Evolutionary conservation across 768 basidiomycete species (phyloP), one percentile per base, ranked within the genome.

Genomic region (Pleurotus djamor): DNA sequence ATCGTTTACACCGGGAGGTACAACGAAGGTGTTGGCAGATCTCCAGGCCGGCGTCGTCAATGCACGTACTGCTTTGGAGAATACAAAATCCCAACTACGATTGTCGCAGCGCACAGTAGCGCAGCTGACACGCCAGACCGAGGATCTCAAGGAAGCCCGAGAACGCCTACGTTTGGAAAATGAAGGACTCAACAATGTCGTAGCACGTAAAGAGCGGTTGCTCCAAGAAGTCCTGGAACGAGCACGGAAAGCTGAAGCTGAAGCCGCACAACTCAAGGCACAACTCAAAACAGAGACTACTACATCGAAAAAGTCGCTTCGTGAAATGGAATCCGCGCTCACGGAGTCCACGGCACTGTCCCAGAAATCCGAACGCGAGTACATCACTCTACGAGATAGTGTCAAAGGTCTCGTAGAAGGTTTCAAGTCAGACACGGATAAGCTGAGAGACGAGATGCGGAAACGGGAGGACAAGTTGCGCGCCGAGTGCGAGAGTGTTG

Each of bases 151-250:
- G 69, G 94, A 95, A 69, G 88, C 85, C 2, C 79, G 92, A 63
- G 94, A 96, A 71, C 78, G 94, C 50, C 72, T 94, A 62, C 73
- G 92, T 59, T 68, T 92, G 52, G 94, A 96, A 73, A 95, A 93
- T 65, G 94, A 95, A 68, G 89, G 89, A 2, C 71, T 95, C 64
- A 93, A 93, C 66, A 92, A 92, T 62, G 92, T 94, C 14, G 89
- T 96, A 21, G 84, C 91, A 33, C 79, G 94, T 60, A 95, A 95
- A 69, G 94, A 96, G 73, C 79, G 94, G 62, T 65, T 94, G 57
- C 72, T 94, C 61, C 94, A 95, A 73, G 94, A 96, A 79, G 86
- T 92, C 12, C 80, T 94, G 35, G 90, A 91, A 63, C 86, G 94
- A 4, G 93, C 93, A 14, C 84, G 93, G 44, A 91, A 91, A 67